phyloP scores from a whole-genome alignment of 1,284 basidiomycete genomes.

The Wolfiporia cocos region DNA sequence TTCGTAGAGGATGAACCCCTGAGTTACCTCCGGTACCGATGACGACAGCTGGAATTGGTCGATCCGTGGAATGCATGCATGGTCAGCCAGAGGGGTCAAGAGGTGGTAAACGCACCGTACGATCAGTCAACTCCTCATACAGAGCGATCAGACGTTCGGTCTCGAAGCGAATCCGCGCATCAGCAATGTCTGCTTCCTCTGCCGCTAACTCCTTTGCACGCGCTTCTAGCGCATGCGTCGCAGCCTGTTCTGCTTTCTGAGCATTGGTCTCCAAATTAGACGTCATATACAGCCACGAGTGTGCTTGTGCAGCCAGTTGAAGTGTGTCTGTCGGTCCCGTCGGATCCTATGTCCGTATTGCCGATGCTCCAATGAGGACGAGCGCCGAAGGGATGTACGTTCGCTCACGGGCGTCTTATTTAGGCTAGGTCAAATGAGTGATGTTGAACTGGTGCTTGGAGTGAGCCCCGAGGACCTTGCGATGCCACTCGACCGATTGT shows the following conservation, averaged over 20 bases:
- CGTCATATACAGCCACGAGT: conserved; percentile 22
- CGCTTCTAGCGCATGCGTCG: conserved; percentile 9
- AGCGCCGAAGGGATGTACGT: too few species aligned
- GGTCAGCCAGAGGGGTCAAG: too few species aligned
- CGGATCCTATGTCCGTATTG: too few species aligned
- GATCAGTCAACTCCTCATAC: conserved; percentile 18
- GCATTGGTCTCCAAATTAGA: conserved; percentile 13
- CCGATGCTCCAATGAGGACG: too few species aligned
- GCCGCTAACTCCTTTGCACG: conserved; percentile 8
- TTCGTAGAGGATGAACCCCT: conserved; percentile 11
- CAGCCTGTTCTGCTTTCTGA: conserved; percentile 4
- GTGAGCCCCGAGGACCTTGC: too few species aligned
- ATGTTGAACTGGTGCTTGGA: too few species aligned
- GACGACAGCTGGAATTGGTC: conserved; percentile 9
- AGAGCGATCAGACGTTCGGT: conserved; percentile 18
- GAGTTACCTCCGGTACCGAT: conserved; percentile 9
- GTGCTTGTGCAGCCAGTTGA: conserved; percentile 18
- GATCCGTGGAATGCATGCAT: too few species aligned
- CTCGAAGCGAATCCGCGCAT: conserved; percentile 20
- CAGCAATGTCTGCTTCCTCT: conserved; percentile 21
- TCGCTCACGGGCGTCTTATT: too few species aligned
- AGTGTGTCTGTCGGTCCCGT: conserved; percentile 10
- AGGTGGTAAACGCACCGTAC: neutral
- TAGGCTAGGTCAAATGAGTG: too few species aligned
- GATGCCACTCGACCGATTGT: too few species aligned